These are phyloP conservation scores for Sinapis alba DNA, from an alignment of 441 rosid species.

Conservation along the genomic window DNA sequence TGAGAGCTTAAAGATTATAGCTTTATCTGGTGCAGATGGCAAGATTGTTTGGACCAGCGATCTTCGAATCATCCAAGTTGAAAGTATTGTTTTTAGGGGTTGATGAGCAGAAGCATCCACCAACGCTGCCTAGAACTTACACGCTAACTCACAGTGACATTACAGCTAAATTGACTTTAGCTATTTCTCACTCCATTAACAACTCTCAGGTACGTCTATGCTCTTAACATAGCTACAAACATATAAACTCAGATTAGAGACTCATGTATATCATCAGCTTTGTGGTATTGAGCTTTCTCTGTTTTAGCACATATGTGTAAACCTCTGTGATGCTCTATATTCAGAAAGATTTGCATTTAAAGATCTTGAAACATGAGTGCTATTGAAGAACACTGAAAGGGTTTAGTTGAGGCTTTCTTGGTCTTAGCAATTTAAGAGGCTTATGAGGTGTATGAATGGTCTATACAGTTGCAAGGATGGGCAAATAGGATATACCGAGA, in stretches of 20 bases:
- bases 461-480: slow-evolving; percentile 92
- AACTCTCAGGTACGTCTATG: too few relatives aligned
- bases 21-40: slow-evolving; percentile 53
- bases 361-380: neutral
- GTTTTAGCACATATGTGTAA: neutral
- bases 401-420: neutral
- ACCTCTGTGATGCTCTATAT: too few relatives aligned
- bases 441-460: neutral
- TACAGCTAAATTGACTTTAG: slow-evolving; percentile 76
- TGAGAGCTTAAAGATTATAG: neutral
- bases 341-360: neutral
- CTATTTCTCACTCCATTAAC: slow-evolving; percentile 82
- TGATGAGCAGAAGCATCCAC: slow-evolving; percentile 92
- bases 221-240: too few relatives aligned
- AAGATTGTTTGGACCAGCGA: slow-evolving; percentile 90
- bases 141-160: slow-evolving; percentile 89
- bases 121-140: slow-evolving; percentile 81
- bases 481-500: slow-evolving; percentile 79
- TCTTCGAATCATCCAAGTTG: slow-evolving; percentile 89
- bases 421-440: neutral
- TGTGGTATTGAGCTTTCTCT: too few relatives aligned
- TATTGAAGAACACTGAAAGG: too few relatives aligned
- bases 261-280: too few relatives aligned
- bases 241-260: too few relatives aligned
- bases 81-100: slow-evolving; percentile 87